Conservation (phyloP, 2,329 filamentous ascomycete species). For the Fusarium nisikadoi region DNA sequence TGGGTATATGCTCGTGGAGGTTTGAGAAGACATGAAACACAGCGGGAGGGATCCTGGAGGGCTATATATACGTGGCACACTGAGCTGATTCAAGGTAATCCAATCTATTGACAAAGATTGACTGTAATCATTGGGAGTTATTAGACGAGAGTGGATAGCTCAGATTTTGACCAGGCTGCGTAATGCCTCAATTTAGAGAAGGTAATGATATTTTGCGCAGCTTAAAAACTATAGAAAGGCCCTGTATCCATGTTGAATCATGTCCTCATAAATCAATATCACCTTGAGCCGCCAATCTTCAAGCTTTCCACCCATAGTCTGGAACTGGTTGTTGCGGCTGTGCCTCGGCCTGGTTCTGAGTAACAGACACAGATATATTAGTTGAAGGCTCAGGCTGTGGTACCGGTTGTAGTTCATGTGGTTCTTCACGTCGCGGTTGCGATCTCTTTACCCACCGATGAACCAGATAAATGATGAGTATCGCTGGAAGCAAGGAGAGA, state of each 20-base stretch:
- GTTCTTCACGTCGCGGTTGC: not conserved
- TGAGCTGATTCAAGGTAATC: not conserved
- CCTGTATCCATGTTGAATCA: not conserved
- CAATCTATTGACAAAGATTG: not conserved
- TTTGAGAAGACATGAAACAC: not conserved
- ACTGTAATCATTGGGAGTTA: not conserved
- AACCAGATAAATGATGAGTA: fast-evolving
- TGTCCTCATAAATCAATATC: not conserved
- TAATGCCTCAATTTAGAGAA: not conserved
- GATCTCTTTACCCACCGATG: not conserved
- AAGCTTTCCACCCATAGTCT: not conserved
- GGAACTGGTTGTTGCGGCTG: not conserved
- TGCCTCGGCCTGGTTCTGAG: not conserved
- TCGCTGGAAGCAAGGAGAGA: not conserved
- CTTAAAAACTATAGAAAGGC: not conserved
- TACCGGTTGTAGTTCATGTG: not conserved
- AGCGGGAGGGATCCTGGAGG: not conserved
- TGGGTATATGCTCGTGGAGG: not conserved
- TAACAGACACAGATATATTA: not conserved
- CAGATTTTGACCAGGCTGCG: not conserved
- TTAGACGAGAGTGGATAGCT: not conserved
- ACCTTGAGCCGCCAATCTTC: not conserved
- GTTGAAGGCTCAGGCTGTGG: not conserved
- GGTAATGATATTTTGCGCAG: not conserved
- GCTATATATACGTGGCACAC: not conserved